Base-by-base conservation (phyloP, 805 yeast species). In the Alloascoidea africana region DNA sequence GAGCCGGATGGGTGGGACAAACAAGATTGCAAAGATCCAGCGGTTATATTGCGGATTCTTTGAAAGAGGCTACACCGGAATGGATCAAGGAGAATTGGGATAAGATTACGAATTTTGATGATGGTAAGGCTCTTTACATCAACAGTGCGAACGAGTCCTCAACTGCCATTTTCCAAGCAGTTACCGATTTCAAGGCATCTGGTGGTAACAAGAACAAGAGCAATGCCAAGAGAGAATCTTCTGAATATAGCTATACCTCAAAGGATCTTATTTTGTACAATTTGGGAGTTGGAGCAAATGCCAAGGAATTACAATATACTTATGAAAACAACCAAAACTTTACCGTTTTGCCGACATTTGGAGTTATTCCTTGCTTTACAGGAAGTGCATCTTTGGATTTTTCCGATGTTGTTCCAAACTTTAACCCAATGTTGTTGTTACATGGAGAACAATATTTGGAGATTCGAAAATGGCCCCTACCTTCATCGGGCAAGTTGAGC, bases 371-470 rank as follows among this genome's bases (percentile, higher is more conserved):
- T 30, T 76, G 77, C 43, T 80, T 87, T 74, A 67, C 70, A 46
- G 69, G 65, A 36, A 62, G 68, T 49, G 63, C 74, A 40, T 70
- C 70, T 41, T 55, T 73, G 39, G 67, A 80, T 27, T 71, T 79
- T 54, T 62, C 68, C 42, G 63, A 66, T 41, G 56, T 77, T 34
- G 75, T 89, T 47, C 80, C 76, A 41, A 76, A 83, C 60, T 89
- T 84, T 67, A 83, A 84, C 59, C 94, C 91, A 42, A 78, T 85
- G 73, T 68, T 79, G 59, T 67, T 89, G 52, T 69, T 89, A 47
- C 97, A 89, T 56, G 98, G 97, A 42, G 98, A 89, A 62, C 96
- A 89, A 57, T 89, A 81, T 59, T 65, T 87, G 48, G 85, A 75
- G 58, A 56, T 89, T 44, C 66, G 67, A 45, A 71, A 76, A 55